These are phyloP conservation scores for Remersonia thermophila DNA, from an alignment of 2,329 filamentous ascomycete genomes.

Conservation along the genomic window DNA sequence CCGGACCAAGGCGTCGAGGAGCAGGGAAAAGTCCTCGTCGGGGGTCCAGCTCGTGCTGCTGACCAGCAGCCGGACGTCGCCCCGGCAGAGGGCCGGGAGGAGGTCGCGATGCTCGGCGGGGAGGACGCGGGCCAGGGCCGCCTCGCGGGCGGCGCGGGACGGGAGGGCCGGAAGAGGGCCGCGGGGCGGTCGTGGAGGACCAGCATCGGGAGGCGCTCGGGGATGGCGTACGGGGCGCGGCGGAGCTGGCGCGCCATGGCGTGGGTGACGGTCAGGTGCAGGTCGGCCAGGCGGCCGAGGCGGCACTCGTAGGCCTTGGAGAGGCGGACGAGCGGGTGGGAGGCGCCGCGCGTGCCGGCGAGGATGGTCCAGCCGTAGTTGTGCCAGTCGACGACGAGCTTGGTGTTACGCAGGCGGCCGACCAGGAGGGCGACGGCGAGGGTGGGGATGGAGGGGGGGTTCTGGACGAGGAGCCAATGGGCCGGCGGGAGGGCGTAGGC, in stretches of 20 bases:
- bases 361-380: slow-evolving; percentile 97
- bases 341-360: slow-evolving; percentile 41
- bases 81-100: slow-evolving; percentile 39
- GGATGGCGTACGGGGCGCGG: slow-evolving; percentile 50
- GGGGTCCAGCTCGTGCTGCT: slow-evolving; percentile 96
- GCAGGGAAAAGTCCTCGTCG: slow-evolving; percentile 84
- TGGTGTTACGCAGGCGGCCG: slow-evolving; percentile 65
- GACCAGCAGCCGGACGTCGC: slow-evolving; percentile 61
- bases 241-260: slow-evolving; percentile 71
- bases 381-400: slow-evolving; percentile 91
- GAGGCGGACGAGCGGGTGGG: slow-evolving; percentile 64
- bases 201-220: slow-evolving; percentile 41
- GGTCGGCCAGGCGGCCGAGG: slow-evolving; percentile 55
- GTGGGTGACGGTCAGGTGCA: slow-evolving; percentile 77
- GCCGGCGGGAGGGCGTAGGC: slow-evolving; percentile 62
- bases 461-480: slow-evolving; percentile 81
- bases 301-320: slow-evolving; percentile 66
- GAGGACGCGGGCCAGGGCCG: slow-evolving; percentile 53
- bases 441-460: slow-evolving; percentile 89
- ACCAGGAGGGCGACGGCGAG: slow-evolving; percentile 62
- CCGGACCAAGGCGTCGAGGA: slow-evolving; percentile 67
- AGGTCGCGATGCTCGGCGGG: slow-evolving; percentile 42
- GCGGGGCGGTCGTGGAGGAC: slow-evolving; percentile 82
- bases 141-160: slow-evolving; percentile 31
- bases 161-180: slow-evolving; percentile 63